Conservation (phyloP, 2,329 filamentous ascomycete genomes). For the Penicillium sp. region DNA sequence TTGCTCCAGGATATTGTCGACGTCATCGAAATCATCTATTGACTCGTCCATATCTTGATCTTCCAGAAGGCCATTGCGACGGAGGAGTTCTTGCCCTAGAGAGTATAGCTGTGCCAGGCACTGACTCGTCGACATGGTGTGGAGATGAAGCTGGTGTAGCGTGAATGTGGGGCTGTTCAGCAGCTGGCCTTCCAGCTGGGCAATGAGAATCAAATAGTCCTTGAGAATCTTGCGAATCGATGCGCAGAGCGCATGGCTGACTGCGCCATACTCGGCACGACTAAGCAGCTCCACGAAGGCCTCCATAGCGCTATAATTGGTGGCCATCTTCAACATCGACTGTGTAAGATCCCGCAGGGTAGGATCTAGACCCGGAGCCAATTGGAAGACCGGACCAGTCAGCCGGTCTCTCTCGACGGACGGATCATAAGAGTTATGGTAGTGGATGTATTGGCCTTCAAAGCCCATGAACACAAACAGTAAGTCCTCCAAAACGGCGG, state of each 20-base stretch:
- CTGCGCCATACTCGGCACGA: slow-evolving; percentile 85
- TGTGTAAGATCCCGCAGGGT: slow-evolving; percentile 83
- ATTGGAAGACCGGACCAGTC: slow-evolving; percentile 75
- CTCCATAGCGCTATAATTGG: slow-evolving; percentile 87
- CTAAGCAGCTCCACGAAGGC: slow-evolving; percentile 94
- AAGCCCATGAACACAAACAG: slow-evolving; percentile 97
- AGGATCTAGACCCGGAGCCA: slow-evolving; percentile 81
- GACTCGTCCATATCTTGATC: slow-evolving; percentile 64
- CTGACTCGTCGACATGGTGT: slow-evolving; percentile 84
- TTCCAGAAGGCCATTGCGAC: slow-evolving; percentile 82
- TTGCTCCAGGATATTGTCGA: slow-evolving; percentile 90
- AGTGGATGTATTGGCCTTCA: slow-evolving; percentile 96
- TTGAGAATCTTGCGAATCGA: slow-evolving; percentile 87
- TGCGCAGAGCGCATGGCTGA: slow-evolving; percentile 95
- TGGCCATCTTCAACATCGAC: slow-evolving; percentile 91
- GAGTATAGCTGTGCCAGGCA: slow-evolving; percentile 89
- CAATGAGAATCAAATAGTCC: slow-evolving; percentile 89
- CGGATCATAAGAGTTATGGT: slow-evolving; percentile 77
- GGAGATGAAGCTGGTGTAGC: slow-evolving; percentile 86
- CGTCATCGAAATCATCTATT: slow-evolving; percentile 74
- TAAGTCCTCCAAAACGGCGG: slow-evolving; percentile 82
- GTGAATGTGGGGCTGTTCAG: slow-evolving; percentile 87
- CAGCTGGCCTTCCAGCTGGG: slow-evolving; percentile 90
- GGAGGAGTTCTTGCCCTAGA: slow-evolving; percentile 81
- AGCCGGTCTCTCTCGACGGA: slow-evolving; percentile 82